Evolutionary conservation across 208 protist genomes (phyloP).

Genomic region (Porcisia hertigi): DNA sequence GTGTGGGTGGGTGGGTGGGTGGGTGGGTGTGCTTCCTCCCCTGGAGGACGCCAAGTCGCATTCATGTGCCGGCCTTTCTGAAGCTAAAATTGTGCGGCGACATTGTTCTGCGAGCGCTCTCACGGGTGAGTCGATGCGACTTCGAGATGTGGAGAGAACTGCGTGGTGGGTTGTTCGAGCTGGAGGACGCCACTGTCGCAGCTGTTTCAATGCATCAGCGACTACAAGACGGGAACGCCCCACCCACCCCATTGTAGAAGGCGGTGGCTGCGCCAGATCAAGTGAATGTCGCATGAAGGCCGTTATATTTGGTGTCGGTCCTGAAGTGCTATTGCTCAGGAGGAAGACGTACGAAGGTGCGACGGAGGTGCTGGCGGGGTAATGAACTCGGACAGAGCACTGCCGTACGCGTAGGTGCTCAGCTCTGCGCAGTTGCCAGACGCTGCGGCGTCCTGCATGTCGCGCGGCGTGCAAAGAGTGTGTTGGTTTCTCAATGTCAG

Average conservation of each 20-base stretch:
- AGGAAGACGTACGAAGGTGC: neutral
- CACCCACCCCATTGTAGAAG: neutral
- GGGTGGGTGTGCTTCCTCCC: too few species aligned
- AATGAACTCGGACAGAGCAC: constrained; percentile 1
- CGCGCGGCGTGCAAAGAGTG: neutral
- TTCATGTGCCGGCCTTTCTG: neutral
- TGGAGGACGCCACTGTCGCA: constrained; percentile 13
- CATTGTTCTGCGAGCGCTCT: neutral
- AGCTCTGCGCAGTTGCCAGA: constrained; percentile 5
- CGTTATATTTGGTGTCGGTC: neutral
- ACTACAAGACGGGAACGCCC: neutral
- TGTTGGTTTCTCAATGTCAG: neutral
- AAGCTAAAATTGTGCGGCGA: neutral
- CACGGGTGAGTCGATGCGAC: neutral
- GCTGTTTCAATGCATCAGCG: constrained; percentile 3
- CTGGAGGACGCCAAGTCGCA: neutral
- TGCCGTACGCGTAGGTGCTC: neutral
- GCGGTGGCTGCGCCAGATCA: neutral
- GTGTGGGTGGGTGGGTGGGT: too few species aligned
- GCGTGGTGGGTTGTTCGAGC: neutral
- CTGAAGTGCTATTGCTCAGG: neutral
- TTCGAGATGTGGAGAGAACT: neutral
- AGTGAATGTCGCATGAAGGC: constrained; percentile 7
- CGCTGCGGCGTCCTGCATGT: constrained; percentile 1
- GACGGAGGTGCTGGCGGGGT: neutral